A percentile compares a stretch with the other conserved stretches of the same genome.
Evolutionary conservation across 2,329 filamentous ascomycete genomes (phyloP).

Genomic region (Aspergillus clavatus): DNA sequence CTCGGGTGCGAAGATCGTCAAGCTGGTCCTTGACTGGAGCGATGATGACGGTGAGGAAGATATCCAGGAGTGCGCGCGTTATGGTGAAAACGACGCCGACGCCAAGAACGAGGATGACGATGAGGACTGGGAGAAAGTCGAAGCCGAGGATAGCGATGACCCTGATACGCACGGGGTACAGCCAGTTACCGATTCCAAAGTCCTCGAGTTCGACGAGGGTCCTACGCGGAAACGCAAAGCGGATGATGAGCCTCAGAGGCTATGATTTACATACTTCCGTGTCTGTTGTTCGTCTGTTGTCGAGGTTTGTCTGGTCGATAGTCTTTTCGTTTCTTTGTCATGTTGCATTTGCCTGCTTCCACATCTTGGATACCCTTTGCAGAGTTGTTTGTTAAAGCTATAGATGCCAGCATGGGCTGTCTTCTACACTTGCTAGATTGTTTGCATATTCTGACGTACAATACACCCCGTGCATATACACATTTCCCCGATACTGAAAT

Average conservation of each 20-base stretch:
- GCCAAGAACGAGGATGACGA: conserved; percentile 27
- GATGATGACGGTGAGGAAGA: conserved; percentile 10
- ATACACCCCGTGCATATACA: not conserved
- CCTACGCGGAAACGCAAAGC: conserved; percentile 28
- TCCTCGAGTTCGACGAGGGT: conserved; percentile 23
- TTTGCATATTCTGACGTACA: not conserved
- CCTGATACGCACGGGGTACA: conserved; percentile 29
- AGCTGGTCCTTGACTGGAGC: conserved; percentile 31
- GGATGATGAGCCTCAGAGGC: conserved; percentile 22
- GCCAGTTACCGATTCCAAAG: conserved; percentile 29
- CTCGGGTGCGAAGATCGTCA: conserved; percentile 51
- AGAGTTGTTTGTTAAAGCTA: not conserved
- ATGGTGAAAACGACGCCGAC: not conserved
- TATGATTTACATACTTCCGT: conserved; percentile 5
- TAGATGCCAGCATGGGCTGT: not conserved
- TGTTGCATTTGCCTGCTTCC: conserved; percentile 2
- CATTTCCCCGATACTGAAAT: not conserved
- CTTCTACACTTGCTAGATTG: not conserved
- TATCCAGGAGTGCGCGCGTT: not conserved
- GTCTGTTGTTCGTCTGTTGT: not conserved
- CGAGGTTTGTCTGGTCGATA: no score
- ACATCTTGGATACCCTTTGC: conserved; percentile 2
- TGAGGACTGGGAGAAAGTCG: conserved; percentile 41
- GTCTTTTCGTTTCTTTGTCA: not conserved
- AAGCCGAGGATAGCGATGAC: conserved; percentile 32